Conservation (phyloP, 225 moss, liverwort and hornwort species). For the Polytrichum formosum region DNA sequence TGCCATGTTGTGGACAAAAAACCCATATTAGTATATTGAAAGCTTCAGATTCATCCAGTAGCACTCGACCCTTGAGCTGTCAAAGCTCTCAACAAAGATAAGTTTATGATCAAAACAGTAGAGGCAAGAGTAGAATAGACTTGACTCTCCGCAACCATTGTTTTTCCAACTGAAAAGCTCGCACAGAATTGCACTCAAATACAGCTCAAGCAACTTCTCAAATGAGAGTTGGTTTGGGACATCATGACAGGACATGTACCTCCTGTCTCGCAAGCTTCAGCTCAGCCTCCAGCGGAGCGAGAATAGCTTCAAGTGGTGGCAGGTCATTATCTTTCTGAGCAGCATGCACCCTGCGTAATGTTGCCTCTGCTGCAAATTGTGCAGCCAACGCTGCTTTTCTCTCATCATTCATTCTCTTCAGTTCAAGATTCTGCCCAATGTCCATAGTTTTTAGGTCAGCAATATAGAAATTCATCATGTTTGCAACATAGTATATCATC, state of each 20-base stretch:
- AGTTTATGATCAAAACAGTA: too few relatives aligned
- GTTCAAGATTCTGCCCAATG: conserved; percentile 19
- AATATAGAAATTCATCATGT: neutral
- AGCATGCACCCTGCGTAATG: conserved; percentile 23
- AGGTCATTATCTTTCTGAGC: conserved; percentile 29
- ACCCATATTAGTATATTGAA: too few relatives aligned
- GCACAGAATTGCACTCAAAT: too few relatives aligned
- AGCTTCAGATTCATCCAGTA: too few relatives aligned
- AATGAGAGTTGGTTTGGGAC: too few relatives aligned
- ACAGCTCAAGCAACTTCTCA: too few relatives aligned
- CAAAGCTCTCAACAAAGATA: too few relatives aligned
- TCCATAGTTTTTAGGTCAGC: neutral
- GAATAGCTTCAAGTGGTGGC: conserved; percentile 21
- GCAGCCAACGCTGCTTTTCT: conserved; percentile 22
- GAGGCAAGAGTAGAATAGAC: too few relatives aligned
- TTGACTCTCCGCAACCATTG: too few relatives aligned
- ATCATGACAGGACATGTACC: conserved; percentile 2
- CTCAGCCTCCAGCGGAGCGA: conserved; percentile 24
- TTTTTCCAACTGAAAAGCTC: too few relatives aligned
- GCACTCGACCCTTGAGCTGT: too few relatives aligned
- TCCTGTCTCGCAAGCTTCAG: conserved; percentile 15
- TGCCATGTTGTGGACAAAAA: conserved; percentile 3
- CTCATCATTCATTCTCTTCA: conserved; percentile 23
- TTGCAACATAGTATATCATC: neutral
- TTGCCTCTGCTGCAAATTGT: conserved; percentile 30